phyloP scores from a whole-genome alignment of 1,284 basidiomycete genomes.

The Marasmius oreades region DNA sequence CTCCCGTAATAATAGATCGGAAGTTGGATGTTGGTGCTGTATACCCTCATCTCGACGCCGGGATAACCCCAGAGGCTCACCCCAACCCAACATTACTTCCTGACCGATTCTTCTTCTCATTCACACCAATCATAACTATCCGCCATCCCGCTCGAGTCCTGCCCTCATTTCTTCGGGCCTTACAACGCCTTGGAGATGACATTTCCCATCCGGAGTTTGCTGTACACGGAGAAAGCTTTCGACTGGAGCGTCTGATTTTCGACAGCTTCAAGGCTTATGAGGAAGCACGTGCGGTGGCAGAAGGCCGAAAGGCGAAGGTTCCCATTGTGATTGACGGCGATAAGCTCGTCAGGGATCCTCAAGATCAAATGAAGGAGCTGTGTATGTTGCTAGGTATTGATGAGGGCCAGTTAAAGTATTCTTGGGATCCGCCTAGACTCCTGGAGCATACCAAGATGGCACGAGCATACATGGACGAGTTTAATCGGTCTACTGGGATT shows the following conservation, averaged over 20 bases:
- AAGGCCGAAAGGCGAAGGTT: neutral
- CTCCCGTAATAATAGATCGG: neutral
- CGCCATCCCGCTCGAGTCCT: neutral
- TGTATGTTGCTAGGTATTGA: neutral
- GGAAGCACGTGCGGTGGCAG: neutral
- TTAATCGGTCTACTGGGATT: neutral
- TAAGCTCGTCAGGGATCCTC: neutral
- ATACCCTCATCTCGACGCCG: neutral
- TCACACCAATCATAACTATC: neutral
- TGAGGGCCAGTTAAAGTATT: neutral
- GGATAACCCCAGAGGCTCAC: neutral
- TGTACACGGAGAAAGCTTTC: neutral
- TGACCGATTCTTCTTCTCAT: neutral
- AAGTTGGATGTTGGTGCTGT: neutral
- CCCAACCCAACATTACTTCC: neutral
- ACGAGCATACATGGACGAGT: neutral
- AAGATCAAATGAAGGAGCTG: neutral
- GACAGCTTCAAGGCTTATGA: neutral
- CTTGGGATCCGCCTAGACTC: neutral
- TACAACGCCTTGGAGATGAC: neutral
- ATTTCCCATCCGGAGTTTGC: neutral
- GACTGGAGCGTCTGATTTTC: neutral
- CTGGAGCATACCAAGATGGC: neutral
- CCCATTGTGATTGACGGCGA: neutral
- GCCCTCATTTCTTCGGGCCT: neutral